Evolutionary conservation across 805 yeast genomes (phyloP), one percentile per base, ranked within the genome.

Genomic region (Lipomyces sp.): DNA sequence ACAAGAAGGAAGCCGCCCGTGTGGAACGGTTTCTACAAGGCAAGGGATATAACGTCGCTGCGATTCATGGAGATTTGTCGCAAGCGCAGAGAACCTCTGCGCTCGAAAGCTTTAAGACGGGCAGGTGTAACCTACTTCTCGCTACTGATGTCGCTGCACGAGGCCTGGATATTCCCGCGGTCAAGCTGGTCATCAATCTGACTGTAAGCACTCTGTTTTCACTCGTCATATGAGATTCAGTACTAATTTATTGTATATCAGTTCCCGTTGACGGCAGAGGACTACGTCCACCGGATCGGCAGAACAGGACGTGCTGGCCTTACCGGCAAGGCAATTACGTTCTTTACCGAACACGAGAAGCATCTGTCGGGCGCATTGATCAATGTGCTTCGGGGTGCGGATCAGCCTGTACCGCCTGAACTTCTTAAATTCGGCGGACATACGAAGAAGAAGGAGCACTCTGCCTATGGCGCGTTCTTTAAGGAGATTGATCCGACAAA

Each of bases 161-260:
- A 74, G 98, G 98, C 82, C 89, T 93, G 60, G 99, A 93, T 70
- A 93, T 93, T 63, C 98, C 98, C 45, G 88, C 95, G 61, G 98
- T 93, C 55, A 91, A 90, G 70, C 86, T 88, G 18, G 98, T 91
- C 36, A 88, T 91, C 68, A 91, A 91, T 68, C 76, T 91, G 68
- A 90, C 97, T 5, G 39, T 33, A 23, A 33, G 38, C 11, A 8
- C 11, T 11, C 31, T 29, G 29, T 13, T 6, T n/a, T 23, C 22
- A 14, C 26, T 21, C 16, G 11, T 11, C 11, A 11, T 7, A 14
- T 26, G 31, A 14, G 42, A 6, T 5, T 10, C 8, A 19, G n/a
- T 31, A 19, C 19, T 33, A 7, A 14, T 14, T 14, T 13, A 16
- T 14, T 19, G 7, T 31, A 16, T 19, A 22, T 21, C 18, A 23